These are phyloP conservation scores for Helotiales sp. DNA, from an alignment of 2,329 filamentous ascomycete genomes.

Conservation along the genomic window DNA sequence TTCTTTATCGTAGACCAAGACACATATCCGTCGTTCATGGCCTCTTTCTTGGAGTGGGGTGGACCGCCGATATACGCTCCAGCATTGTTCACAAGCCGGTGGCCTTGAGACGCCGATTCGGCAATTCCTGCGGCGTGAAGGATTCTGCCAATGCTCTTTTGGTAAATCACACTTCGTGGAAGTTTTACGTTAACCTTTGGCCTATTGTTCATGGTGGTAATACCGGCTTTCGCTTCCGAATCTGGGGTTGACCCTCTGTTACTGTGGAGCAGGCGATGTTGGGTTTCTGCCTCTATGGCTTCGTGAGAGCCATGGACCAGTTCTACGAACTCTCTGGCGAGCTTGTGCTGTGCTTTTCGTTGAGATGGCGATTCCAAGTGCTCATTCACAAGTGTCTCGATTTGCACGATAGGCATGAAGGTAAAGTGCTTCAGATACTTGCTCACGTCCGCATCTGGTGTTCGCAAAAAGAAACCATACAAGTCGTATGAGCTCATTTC, in stretches of 20 bases:
- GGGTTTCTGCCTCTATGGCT: slow-evolving; percentile 65
- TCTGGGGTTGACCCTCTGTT: slow-evolving; percentile 29
- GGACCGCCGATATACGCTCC: slow-evolving; percentile 66
- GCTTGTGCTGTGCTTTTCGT: slow-evolving; percentile 78
- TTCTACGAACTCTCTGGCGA: slow-evolving; percentile 82
- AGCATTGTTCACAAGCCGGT: slow-evolving; percentile 58
- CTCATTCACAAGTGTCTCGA: slow-evolving; percentile 68
- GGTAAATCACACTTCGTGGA: slow-evolving; percentile 59
- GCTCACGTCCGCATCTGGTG: slow-evolving; percentile 81
- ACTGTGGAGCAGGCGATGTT: slow-evolving; percentile 58
- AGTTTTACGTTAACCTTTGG: slow-evolving; percentile 61
- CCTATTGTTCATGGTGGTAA: slow-evolving; percentile 50
- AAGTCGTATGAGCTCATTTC: slow-evolving; percentile 85
- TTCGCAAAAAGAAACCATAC: slow-evolving; percentile 87
- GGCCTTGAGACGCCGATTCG: slow-evolving; percentile 59
- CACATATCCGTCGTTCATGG: slow-evolving; percentile 56
- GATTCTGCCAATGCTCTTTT: slow-evolving; percentile 62
- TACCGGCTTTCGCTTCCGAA: slow-evolving; percentile 9
- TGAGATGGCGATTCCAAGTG: slow-evolving; percentile 72
- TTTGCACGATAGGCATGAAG: slow-evolving; percentile 76
- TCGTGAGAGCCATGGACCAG: slow-evolving; percentile 74
- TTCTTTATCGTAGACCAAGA: slow-evolving; percentile 66
- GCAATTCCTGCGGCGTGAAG: slow-evolving; percentile 65
- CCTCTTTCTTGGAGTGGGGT: slow-evolving; percentile 49
- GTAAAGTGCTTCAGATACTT: slow-evolving; percentile 87